Conservation (phyloP, 441 rosid genomes). For the Raphanus hybrid region DNA sequence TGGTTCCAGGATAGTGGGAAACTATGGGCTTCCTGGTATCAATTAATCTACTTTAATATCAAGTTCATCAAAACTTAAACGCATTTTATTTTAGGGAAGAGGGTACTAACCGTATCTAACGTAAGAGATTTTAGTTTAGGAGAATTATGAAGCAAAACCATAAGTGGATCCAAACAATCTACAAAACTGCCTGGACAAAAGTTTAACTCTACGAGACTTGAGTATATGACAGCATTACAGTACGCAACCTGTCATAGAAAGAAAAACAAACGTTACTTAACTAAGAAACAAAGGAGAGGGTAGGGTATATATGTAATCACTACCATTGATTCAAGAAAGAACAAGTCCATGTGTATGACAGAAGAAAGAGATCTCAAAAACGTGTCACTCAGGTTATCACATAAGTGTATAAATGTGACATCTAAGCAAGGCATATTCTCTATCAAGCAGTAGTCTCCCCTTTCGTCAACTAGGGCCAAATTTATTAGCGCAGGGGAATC, state of each 20-base stretch:
- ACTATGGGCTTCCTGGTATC: background rate
- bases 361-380: conserved; percentile 9
- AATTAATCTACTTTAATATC: background rate
- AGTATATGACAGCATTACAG: background rate
- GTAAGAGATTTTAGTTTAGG: background rate
- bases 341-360: background rate
- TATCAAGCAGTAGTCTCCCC: background rate
- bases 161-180: conserved; percentile 24
- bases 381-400: background rate
- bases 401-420: background rate
- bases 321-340: background rate
- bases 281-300: background rate
- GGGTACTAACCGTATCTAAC: background rate
- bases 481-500: background rate
- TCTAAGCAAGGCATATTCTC: conserved; percentile 11
- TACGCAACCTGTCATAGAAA: background rate
- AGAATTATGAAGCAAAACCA: conserved; percentile 3
- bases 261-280: background rate
- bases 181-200: rapidly evolving
- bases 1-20: conserved; percentile 5
- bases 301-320: background rate
- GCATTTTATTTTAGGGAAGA: background rate
- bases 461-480: rapidly evolving
- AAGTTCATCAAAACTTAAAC: background rate
- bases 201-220: background rate